Conservation (phyloP, 345 rosid species). For the Rhizophora mangle region DNA sequence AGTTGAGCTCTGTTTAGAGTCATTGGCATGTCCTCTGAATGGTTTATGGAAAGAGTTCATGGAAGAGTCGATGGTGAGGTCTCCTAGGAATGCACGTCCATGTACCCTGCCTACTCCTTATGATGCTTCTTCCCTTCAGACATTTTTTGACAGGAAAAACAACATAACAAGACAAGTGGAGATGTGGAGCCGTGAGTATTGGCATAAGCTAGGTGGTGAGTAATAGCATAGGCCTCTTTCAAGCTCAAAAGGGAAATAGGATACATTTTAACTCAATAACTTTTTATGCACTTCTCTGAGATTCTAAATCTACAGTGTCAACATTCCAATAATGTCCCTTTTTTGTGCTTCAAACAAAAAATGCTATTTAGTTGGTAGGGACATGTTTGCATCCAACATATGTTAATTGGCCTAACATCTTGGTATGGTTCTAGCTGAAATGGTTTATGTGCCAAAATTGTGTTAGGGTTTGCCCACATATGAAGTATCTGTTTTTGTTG, state of each 20-base stretch:
- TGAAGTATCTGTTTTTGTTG: too few species aligned
- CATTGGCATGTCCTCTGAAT: constrained; percentile 33
- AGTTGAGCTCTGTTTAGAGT: constrained; percentile 48
- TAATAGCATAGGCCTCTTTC: too few species aligned
- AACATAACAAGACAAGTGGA: constrained; percentile 45
- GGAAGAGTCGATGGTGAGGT: constrained; percentile 55
- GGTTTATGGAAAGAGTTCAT: constrained; percentile 48
- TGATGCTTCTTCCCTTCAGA: constrained; percentile 29
- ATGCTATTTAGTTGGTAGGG: too few species aligned
- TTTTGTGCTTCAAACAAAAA: too few species aligned
- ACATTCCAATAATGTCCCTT: constrained; percentile 30
- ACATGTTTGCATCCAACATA: too few species aligned
- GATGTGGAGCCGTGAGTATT: constrained; percentile 48
- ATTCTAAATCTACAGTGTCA: too few species aligned
- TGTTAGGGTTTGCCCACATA: too few species aligned
- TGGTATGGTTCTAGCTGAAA: too few species aligned
- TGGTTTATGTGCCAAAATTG: too few species aligned
- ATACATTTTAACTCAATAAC: background rate
- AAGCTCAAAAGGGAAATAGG: background rate
- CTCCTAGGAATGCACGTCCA: constrained; percentile 46
- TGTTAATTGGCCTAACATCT: too few species aligned
- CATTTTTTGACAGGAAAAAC: constrained; percentile 36
- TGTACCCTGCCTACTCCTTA: constrained; percentile 53
- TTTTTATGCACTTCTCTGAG: too few species aligned
- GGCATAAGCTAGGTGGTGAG: constrained; percentile 13